Percentiles rank a stretch among this genome's conserved stretches.
Conservation (phyloP, 2,329 filamentous ascomycete genomes). For the Byssothecium circinans region DNA sequence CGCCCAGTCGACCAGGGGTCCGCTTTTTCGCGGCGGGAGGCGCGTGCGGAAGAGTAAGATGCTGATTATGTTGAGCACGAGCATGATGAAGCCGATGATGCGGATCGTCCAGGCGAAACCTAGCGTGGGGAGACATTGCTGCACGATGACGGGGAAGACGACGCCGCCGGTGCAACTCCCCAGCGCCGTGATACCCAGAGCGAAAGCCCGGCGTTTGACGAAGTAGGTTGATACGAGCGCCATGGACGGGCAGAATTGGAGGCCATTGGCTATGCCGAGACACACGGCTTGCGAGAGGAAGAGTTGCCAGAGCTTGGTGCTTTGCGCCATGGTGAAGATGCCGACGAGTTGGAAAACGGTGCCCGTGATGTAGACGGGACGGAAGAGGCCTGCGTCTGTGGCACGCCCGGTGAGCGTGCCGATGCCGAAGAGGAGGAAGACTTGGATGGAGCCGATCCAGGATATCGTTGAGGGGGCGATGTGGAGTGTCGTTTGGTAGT, state of each 20-base stretch:
- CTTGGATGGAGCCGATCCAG: constrained; percentile 38
- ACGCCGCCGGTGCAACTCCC: constrained; percentile 35
- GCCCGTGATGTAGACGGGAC: constrained; percentile 29
- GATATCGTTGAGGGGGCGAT: constrained; percentile 39
- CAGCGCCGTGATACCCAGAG: constrained; percentile 30
- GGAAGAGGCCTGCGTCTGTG: constrained; percentile 35
- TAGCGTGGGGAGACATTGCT: constrained; percentile 31
- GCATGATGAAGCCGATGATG: constrained; percentile 62
- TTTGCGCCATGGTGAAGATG: constrained; percentile 33
- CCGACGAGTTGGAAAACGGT: constrained; percentile 38
- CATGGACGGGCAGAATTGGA: constrained; percentile 58
- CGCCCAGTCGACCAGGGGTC: constrained; percentile 45
- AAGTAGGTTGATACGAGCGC: constrained; percentile 53
- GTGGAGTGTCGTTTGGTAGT: constrained; percentile 50
- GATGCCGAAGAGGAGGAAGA: constrained; percentile 36
- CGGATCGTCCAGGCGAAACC: constrained; percentile 66
- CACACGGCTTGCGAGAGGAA: constrained; percentile 57
- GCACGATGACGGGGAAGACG: constrained; percentile 36
- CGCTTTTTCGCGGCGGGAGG: constrained; percentile 46
- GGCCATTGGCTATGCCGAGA: constrained; percentile 55
- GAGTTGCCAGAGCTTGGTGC: constrained; percentile 36
- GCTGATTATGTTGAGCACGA: constrained; percentile 44
- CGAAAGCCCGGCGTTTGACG: constrained; percentile 30
- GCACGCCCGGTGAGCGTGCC: constrained; percentile 35
- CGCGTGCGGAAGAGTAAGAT: constrained; percentile 40